Evolutionary conservation across 345 rosid species (phyloP), one percentile per base, ranked within the genome.

Genomic region (Moricandia moricandioides): DNA sequence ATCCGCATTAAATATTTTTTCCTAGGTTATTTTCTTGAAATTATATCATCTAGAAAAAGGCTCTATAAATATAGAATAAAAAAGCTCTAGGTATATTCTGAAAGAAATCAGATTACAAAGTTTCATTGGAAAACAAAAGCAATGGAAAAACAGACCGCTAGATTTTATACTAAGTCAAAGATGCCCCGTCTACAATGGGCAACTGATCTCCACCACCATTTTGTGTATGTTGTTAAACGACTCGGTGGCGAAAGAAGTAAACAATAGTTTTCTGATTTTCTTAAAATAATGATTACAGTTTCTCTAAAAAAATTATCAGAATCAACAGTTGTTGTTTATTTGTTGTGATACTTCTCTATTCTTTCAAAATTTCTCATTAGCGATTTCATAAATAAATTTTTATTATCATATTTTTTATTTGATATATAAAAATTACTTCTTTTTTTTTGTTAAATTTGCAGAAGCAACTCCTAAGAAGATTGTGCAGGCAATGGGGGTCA

Each of bases 381-480:
- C 24, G 24, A 21, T 21, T 21, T 21, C 24, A 21, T 21, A 21
- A 21, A 21, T 21, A 21, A 21, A 21, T 21, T 21, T 21, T 21
- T 0, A 0, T 21, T 21, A 21, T 21, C 24, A 21, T 21, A 21
- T 21, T 21, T 21, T 21, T 21, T 21, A 21, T 30, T 45, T 71
- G 40, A 62, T 16, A 26, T 35, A 9, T 54, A 13, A 34, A 51
- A 51, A 17, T 11, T 8, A 51, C 24, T 21, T 21, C 24, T 21
- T 21, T 59, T 9, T 26, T 64, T 0, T 26, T 12, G 0, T 51
- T 73, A 8, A 49, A 67, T 16, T 75, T 69, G 14, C 55, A 88
- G 92, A 80, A 31, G 96, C 96, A 14, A 90, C 88, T 10, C 96
- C 92, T 47, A 90, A 86, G 64, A 84, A 82, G 35, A 91, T 83